phyloP scores from a whole-genome alignment of 1,284 basidiomycete genomes.

The Cystobasidiaceae sp. region DNA sequence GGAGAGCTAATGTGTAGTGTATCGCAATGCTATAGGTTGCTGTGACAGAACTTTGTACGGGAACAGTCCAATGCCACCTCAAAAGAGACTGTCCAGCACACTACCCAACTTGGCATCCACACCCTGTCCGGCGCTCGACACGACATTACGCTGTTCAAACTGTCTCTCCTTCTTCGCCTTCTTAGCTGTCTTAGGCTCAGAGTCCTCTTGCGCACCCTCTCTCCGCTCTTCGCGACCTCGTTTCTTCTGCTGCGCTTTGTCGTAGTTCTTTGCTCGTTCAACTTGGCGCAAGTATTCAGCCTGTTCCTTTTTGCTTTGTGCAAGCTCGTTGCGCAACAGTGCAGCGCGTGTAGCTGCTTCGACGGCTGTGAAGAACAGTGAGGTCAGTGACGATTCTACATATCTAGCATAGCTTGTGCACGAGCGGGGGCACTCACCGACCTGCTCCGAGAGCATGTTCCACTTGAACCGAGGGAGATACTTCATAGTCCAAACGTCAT shows the following conservation, averaged over 20 bases:
- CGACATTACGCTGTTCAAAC: constrained; percentile 11
- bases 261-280: constrained; percentile 83
- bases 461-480: constrained; percentile 97
- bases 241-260: constrained; percentile 73
- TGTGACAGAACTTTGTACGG: too few relatives aligned
- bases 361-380: constrained; percentile 59
- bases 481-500: constrained; percentile 99
- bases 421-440: constrained; percentile 60
- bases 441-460: constrained; percentile 97
- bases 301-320: constrained; percentile 83
- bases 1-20: too few relatives aligned
- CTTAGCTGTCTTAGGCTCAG: constrained; percentile 32
- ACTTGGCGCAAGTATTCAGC: constrained; percentile 90
- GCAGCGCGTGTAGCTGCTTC: constrained; percentile 85
- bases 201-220: constrained; percentile 26
- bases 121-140: background rate
- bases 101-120: constrained; percentile 32
- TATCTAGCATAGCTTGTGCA: too few relatives aligned
- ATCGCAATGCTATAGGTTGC: too few relatives aligned
- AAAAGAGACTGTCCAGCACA: constrained; percentile 40
- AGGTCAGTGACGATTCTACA: background rate
- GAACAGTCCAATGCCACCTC: background rate
- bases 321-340: constrained; percentile 80
- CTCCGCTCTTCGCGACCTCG: constrained; percentile 42
- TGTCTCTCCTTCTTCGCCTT: constrained; percentile 11